These are phyloP conservation scores for Entomophthora muscae DNA, from an alignment of 371 early-diverging fungal species.

Conservation along the genomic window DNA sequence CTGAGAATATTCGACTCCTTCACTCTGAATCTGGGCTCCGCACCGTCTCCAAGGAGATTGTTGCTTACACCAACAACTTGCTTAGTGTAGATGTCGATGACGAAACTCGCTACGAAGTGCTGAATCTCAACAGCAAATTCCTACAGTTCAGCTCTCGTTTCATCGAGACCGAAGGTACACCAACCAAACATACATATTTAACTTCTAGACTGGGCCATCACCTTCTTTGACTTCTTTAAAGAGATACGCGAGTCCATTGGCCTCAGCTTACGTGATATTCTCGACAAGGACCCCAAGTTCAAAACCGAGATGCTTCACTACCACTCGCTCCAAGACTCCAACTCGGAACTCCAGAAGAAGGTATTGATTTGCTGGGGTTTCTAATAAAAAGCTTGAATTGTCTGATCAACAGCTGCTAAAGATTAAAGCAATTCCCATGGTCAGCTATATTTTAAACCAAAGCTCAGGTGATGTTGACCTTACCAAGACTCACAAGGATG, in stretches of 20 bases:
- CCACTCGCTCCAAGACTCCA: not conserved
- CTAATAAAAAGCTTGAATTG: not conserved
- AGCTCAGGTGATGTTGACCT: constrained; percentile 7
- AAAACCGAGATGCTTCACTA: not conserved
- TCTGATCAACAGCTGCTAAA: not conserved
- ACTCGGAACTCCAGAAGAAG: not conserved
- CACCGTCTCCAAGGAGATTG: constrained; percentile 2
- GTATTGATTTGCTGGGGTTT: too few relatives aligned
- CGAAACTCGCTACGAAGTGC: not conserved
- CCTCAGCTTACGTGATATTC: not conserved
- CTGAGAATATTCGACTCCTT: constrained; percentile 5
- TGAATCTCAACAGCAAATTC: not conserved
- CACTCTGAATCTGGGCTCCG: not conserved
- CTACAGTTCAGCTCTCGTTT: not conserved
- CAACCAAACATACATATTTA: not conserved
- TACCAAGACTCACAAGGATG: constrained; percentile 8
- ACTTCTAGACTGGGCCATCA: not conserved
- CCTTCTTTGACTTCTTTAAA: not conserved
- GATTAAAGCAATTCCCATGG: not conserved
- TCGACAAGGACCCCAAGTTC: not conserved
- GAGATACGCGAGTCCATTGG: not conserved
- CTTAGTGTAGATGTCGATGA: not conserved
- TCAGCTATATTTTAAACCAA: constrained; percentile 3
- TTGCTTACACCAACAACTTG: not conserved
- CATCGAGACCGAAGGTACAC: not conserved